A percentile compares a stretch with the other conserved stretches of the same genome.
These are phyloP conservation scores for Litsea cubeba DNA, from an alignment of 164 flowering plant genomes.

Conservation along the genomic window DNA sequence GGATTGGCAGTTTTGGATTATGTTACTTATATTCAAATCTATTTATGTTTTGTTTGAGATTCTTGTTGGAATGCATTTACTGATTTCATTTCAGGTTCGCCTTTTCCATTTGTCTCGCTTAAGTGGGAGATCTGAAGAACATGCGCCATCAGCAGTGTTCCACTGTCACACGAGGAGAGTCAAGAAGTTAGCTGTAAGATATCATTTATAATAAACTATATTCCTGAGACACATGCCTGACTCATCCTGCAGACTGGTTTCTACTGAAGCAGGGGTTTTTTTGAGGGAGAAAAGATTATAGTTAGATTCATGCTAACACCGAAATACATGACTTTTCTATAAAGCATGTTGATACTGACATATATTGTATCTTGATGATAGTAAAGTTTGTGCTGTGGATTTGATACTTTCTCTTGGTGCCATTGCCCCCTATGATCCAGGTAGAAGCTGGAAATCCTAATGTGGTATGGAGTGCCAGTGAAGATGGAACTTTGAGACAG, in stretches of 20 bases:
- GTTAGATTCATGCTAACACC: background rate
- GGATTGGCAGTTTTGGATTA: background rate
- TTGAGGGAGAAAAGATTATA: background rate
- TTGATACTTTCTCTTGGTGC: background rate
- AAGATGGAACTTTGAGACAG: slow-evolving; percentile 96
- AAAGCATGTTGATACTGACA: background rate
- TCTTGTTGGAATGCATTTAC: slow-evolving; percentile 9
- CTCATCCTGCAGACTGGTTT: background rate
- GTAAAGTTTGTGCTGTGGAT: background rate
- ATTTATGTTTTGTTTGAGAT: slow-evolving; percentile 5
- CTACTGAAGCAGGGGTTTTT: background rate
- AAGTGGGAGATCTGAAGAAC: slow-evolving; percentile 44
- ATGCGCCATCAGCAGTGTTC: slow-evolving; percentile 57
- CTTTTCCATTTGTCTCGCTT: slow-evolving; percentile 63
- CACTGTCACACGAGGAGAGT: slow-evolving; percentile 90
- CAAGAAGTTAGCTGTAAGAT: slow-evolving; percentile 83
- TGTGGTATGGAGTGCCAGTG: slow-evolving; percentile 99
- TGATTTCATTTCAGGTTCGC: slow-evolving; percentile 54
- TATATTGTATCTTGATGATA: background rate
- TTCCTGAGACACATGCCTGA: background rate
- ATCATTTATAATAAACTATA: background rate
- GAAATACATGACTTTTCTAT: background rate
- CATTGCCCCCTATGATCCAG: slow-evolving; percentile 27
- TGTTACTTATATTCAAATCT: background rate
- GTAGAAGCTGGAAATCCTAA: slow-evolving; percentile 95